phyloP scores from a whole-genome alignment of 1,284 basidiomycete species.

The Apiotrichum gamsii region DNA sequence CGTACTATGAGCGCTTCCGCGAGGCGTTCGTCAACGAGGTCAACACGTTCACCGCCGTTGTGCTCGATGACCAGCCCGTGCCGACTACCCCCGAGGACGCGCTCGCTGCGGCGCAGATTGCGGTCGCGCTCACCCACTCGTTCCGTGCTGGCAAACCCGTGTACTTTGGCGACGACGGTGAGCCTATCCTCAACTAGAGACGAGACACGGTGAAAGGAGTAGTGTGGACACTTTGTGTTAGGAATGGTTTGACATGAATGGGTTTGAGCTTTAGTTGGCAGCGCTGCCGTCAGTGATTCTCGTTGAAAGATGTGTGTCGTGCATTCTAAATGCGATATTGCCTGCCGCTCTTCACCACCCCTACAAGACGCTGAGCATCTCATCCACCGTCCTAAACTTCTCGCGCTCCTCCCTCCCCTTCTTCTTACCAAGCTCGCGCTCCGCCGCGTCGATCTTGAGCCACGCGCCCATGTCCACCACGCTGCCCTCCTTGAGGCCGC shows the following conservation, averaged over 20 bases:
- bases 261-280: no score
- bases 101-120: conserved; percentile 28
- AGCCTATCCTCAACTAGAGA: conserved; percentile 18
- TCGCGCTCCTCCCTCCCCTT: conserved; percentile 33
- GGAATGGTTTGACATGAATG: no score
- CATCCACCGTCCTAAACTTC: conserved; percentile 53
- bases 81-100: conserved; percentile 25
- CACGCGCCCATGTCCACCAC: conserved; percentile 39
- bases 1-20: conserved; percentile 22
- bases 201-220: neutral
- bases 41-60: conserved; percentile 11
- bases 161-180: conserved; percentile 25
- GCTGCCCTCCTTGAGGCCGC: conserved; percentile 19
- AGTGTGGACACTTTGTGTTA: no score
- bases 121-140: conserved; percentile 23
- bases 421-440: conserved; percentile 23
- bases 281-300: no score
- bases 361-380: conserved; percentile 51
- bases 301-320: no score
- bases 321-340: no score
- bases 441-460: conserved; percentile 38
- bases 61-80: conserved; percentile 17
- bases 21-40: conserved; percentile 34
- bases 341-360: no score
- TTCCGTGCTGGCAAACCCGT: conserved; percentile 21